These are phyloP conservation scores for Pichia sp. DNA, from an alignment of 1,139 yeast genomes.

Conservation along the genomic window DNA sequence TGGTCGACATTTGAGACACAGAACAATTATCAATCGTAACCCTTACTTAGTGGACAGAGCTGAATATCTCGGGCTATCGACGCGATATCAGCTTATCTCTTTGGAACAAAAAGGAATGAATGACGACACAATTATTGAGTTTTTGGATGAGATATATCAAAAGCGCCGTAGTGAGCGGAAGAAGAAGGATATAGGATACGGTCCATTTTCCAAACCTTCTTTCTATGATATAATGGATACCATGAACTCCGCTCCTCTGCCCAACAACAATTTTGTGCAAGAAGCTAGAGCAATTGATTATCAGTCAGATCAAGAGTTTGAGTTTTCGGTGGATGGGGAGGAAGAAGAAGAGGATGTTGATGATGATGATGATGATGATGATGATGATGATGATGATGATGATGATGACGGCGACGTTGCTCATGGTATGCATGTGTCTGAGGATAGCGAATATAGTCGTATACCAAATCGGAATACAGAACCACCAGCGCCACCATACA, in stretches of 20 bases:
- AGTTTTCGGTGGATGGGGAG: slow-evolving; percentile 4
- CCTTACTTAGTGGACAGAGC: slow-evolving; percentile 29
- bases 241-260: too few species aligned
- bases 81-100: slow-evolving; percentile 22
- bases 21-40: slow-evolving; percentile 14
- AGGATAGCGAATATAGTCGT: too few species aligned
- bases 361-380: background rate
- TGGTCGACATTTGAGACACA: slow-evolving; percentile 10
- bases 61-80: slow-evolving; percentile 25
- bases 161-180: slow-evolving; percentile 17
- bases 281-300: background rate
- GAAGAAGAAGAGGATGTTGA: slow-evolving; percentile 4
- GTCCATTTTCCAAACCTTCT: slow-evolving; percentile 21
- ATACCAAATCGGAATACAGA: too few species aligned
- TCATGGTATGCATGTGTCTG: too few species aligned
- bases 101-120: slow-evolving; percentile 24
- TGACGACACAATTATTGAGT: slow-evolving; percentile 21
- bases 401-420: background rate
- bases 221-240: slow-evolving; percentile 18
- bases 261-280: background rate
- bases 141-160: slow-evolving; percentile 20
- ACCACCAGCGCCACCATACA: too few species aligned
- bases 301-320: slow-evolving; percentile 7
- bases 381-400: slow-evolving; percentile 1
- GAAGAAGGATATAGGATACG: slow-evolving; percentile 22